phyloP scores from a whole-genome alignment of 371 early-diverging fungal genomes.

The Vairimorpha apis region DNA sequence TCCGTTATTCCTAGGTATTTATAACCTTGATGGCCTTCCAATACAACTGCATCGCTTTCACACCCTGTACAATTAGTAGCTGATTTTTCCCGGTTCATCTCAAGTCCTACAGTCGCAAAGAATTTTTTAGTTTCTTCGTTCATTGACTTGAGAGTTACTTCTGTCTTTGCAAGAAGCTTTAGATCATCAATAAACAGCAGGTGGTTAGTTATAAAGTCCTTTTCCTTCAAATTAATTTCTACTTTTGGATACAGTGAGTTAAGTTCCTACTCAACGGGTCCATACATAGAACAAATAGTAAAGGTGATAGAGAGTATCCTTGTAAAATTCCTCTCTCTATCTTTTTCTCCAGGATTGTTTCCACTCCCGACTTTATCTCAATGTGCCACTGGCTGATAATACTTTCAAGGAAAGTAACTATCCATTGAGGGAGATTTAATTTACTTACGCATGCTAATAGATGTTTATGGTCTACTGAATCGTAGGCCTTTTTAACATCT shows the following conservation, averaged over 20 bases:
- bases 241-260: slow-evolving; percentile 12
- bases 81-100: not conserved
- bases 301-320: slow-evolving; percentile 22
- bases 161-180: too few relatives aligned
- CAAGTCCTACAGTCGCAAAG: not conserved
- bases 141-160: not conserved
- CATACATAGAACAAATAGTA: slow-evolving; percentile 32
- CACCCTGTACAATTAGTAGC: not conserved
- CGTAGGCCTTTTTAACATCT: not conserved
- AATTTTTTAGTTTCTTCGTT: slow-evolving; percentile 8
- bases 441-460: not conserved
- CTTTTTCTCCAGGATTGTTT: slow-evolving; percentile 1
- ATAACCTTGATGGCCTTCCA: not conserved
- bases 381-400: not conserved
- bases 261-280: slow-evolving; percentile 21
- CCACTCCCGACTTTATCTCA: not conserved
- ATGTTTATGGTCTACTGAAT: not conserved
- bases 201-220: not conserved
- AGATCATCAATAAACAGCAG: slow-evolving; percentile 2
- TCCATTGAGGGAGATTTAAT: not conserved
- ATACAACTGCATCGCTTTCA: not conserved
- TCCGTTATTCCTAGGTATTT: slow-evolving; percentile 6
- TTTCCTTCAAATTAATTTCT: not conserved
- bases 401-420: not conserved
- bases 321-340: slow-evolving; percentile 21